A percentile compares a stretch with the other conserved stretches of the same genome.
Conservation (phyloP, 345 rosid species). For the Psidium guajava region DNA sequence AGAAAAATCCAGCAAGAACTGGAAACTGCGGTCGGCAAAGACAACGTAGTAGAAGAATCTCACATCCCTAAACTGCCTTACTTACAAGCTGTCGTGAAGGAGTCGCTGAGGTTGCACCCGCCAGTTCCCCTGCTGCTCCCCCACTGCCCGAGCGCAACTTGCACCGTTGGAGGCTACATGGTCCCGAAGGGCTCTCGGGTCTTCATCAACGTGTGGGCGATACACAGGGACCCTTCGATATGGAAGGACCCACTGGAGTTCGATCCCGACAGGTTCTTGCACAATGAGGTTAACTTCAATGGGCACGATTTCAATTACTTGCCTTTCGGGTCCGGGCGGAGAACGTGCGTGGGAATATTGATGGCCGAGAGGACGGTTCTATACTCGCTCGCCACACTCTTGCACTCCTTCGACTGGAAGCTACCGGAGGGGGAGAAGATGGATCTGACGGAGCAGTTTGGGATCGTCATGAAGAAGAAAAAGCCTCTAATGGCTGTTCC, state of each 20-base stretch:
- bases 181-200: conserved; percentile 6
- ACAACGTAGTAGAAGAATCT: conserved; percentile 4
- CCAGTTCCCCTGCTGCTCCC: conserved; percentile 6
- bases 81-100: conserved; percentile 10
- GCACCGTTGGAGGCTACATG: conserved; percentile 1
- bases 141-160: conserved; percentile 1
- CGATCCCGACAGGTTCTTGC: conserved; percentile 6
- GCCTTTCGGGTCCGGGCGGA: conserved; percentile 6
- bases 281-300: not conserved
- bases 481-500: conserved; percentile 2
- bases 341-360: conserved; percentile 6
- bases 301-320: conserved; percentile 1
- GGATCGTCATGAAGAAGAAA: conserved; percentile 6
- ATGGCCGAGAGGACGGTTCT: conserved; percentile 8
- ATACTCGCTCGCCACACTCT: not conserved
- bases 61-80: conserved; percentile 3
- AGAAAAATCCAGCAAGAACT: conserved; percentile 28
- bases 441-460: conserved; percentile 7
- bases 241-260: conserved; percentile 3
- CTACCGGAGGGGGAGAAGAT: conserved; percentile 3
- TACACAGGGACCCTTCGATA: conserved; percentile 3
- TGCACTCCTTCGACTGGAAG: conserved; percentile 8
- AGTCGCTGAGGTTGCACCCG: conserved; percentile 6
- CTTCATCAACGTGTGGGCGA: conserved; percentile 6
- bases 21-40: not conserved